These are phyloP conservation scores for Pseudopithomyces maydicus DNA, from an alignment of 2,329 filamentous ascomycete genomes.

Conservation along the genomic window DNA sequence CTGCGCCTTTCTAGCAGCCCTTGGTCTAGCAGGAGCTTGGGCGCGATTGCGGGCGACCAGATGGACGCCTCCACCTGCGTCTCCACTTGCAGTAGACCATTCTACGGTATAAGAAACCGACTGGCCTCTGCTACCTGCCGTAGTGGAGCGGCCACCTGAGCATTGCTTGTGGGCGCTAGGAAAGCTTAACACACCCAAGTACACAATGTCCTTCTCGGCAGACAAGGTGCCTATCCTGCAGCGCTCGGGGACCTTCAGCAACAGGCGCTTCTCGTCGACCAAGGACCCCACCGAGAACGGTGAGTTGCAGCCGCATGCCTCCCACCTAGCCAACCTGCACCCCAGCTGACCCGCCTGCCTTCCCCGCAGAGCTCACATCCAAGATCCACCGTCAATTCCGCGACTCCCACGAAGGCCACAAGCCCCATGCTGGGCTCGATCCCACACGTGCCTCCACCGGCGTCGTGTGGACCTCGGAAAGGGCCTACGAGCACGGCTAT, in stretches of 20 bases:
- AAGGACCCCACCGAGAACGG: slow-evolving; percentile 45
- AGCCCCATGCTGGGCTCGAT: slow-evolving; percentile 88
- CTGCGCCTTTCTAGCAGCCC: not conserved
- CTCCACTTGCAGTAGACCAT: not conserved
- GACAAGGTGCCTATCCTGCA: slow-evolving; percentile 38
- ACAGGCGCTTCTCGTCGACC: slow-evolving; percentile 40
- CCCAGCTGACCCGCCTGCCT: not conserved
- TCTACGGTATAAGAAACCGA: no score
- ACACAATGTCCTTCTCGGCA: slow-evolving; percentile 42
- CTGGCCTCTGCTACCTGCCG: not conserved
- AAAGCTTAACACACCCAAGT: not conserved
- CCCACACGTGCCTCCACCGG: slow-evolving; percentile 86
- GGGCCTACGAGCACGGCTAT: slow-evolving; percentile 87
- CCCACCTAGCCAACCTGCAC: no score
- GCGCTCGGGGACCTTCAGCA: slow-evolving; percentile 27
- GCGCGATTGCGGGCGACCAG: not conserved
- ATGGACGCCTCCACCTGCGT: not conserved
- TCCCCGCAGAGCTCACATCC: slow-evolving; percentile 71
- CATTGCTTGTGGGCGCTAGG: not conserved
- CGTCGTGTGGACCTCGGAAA: slow-evolving; percentile 91
- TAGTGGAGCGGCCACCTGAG: not conserved
- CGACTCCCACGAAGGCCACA: slow-evolving; percentile 86
- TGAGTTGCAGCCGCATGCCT: slow-evolving; percentile 26
- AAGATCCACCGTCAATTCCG: slow-evolving; percentile 89
- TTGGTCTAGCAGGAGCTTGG: slow-evolving; percentile 8